These are phyloP conservation scores for Phytophthora lateralis DNA, from an alignment of 352 stramenopile species.

Conservation along the genomic window DNA sequence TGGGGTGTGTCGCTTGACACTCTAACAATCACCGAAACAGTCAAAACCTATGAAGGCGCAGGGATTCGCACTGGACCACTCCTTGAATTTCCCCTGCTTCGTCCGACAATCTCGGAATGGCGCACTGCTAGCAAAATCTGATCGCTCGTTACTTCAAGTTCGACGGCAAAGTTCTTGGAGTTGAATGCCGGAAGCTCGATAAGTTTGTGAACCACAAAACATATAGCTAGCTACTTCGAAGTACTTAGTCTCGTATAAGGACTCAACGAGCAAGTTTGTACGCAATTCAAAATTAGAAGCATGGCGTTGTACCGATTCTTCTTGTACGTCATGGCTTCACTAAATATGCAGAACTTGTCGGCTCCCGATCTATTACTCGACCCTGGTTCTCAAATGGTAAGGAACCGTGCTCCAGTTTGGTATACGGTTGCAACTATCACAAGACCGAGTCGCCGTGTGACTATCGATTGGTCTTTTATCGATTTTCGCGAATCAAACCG, in stretches of 20 bases:
- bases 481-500: no score
- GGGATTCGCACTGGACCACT: not conserved
- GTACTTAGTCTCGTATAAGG: not conserved
- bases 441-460: not conserved
- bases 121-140: conserved; percentile 32
- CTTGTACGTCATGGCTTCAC: not conserved
- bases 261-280: not conserved
- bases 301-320: not conserved
- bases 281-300: not conserved
- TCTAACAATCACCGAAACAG: conserved; percentile 21
- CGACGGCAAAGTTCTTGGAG: conserved; percentile 5
- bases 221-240: no score
- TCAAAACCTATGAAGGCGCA: conserved; percentile 2
- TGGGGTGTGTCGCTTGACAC: conserved; percentile 3
- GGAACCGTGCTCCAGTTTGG: no score
- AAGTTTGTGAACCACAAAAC: no score
- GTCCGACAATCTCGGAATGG: conserved; percentile 33
- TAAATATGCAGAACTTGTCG: not conserved
- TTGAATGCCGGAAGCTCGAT: not conserved
- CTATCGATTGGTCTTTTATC: no score
- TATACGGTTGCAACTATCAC: not conserved
- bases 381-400: not conserved
- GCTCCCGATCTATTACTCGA: not conserved
- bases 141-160: conserved; percentile 9
- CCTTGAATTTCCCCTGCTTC: conserved; percentile 20